A percentile compares a stretch with the other conserved stretches of the same genome.
Evolutionary conservation across 257 asterid genomes (phyloP).

Genomic region (Coffea canephora): DNA sequence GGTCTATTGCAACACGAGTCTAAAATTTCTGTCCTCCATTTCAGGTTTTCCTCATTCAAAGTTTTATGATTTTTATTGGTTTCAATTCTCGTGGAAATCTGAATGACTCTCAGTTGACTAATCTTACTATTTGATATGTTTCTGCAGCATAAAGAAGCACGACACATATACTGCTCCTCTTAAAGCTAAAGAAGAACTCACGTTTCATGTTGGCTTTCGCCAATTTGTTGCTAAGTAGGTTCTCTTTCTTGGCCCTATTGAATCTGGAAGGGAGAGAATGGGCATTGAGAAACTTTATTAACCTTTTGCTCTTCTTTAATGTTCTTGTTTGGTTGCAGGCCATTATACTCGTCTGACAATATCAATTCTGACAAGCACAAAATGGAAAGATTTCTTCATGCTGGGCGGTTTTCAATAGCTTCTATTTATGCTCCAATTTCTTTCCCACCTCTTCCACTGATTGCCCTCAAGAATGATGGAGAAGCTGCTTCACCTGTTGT

Average conservation of each 20-base stretch:
- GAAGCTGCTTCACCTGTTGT: conserved; percentile 51
- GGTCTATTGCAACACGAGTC: conserved; percentile 94
- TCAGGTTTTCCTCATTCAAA: conserved; percentile 52
- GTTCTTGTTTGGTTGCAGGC: conserved; percentile 51
- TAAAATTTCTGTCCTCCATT: conserved; percentile 88
- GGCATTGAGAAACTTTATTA: neutral
- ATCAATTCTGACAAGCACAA: conserved; percentile 77
- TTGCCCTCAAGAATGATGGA: conserved; percentile 69
- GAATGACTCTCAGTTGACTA: conserved; percentile 6
- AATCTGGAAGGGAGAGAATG: neutral
- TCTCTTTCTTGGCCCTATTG: neutral
- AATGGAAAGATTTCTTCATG: conserved; percentile 98
- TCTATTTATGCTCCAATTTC: conserved; percentile 85
- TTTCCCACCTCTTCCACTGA: conserved; percentile 69
- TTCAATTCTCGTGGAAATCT: conserved; percentile 13
- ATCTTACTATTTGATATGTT: conserved; percentile 17
- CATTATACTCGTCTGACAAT: conserved; percentile 75
- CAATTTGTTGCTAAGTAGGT: conserved; percentile 87
- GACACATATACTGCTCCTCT: conserved; percentile 79
- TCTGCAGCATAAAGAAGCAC: conserved; percentile 72
- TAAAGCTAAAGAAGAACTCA: conserved; percentile 89
- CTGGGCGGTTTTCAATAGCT: conserved; percentile 81
- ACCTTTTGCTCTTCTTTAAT: conserved; percentile 2
- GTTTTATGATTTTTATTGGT: neutral
- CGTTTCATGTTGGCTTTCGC: conserved; percentile 94